Conservation (phyloP, 78 protist species). For the Isochrysis galbana region DNA sequence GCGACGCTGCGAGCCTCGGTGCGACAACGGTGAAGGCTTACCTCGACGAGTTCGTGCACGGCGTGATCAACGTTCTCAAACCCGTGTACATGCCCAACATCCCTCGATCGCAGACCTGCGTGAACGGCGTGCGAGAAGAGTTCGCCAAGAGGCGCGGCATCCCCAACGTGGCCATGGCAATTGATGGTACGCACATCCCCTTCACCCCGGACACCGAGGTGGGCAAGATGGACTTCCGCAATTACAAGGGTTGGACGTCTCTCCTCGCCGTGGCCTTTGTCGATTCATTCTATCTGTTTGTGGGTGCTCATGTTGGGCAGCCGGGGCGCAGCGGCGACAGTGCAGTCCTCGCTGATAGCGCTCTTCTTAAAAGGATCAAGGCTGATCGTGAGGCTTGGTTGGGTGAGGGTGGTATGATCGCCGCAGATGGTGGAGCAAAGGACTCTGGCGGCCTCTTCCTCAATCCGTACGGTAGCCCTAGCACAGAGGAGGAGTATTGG, state of each 20-base stretch:
- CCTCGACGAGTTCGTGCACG: background rate
- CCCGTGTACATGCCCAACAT: conserved; percentile 1
- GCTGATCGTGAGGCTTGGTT: background rate
- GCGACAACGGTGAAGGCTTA: background rate
- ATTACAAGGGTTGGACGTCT: conserved; percentile 27
- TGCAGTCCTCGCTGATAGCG: background rate
- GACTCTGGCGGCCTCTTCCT: background rate
- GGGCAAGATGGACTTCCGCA: background rate
- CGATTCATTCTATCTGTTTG: background rate
- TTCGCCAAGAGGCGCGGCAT: background rate
- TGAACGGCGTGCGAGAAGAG: background rate
- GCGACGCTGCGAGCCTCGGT: background rate
- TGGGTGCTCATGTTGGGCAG: background rate
- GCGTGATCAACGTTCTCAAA: background rate
- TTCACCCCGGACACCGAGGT: background rate
- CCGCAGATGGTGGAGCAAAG: background rate
- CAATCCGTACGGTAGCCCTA: background rate
- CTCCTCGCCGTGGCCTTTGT: background rate
- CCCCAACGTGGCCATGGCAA: background rate
- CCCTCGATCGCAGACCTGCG: background rate
- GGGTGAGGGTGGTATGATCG: background rate
- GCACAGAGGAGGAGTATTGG: background rate
- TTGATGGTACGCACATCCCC: conserved; percentile 19
- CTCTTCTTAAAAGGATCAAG: background rate
- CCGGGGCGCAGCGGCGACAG: background rate